These are phyloP conservation scores for Chlamydomonas eustigma DNA, from an alignment of 139 green algal genomes.

Conservation along the genomic window DNA sequence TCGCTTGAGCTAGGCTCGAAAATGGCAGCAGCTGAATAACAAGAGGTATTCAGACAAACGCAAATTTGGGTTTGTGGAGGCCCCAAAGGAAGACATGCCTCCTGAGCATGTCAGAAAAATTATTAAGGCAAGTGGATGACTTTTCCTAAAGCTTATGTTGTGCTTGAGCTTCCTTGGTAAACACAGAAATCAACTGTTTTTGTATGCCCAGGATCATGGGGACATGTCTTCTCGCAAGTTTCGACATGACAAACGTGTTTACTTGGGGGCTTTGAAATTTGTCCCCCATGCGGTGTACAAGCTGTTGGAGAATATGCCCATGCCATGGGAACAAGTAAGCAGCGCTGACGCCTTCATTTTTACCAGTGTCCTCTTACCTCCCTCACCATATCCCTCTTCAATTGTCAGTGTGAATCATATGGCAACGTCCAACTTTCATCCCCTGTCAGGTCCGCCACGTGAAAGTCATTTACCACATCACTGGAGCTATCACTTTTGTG, in stretches of 20 bases:
- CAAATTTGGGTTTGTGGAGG: constrained; percentile 86
- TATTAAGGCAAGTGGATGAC: constrained; percentile 62
- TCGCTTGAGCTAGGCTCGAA: constrained; percentile 70
- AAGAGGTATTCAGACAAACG: constrained; percentile 92
- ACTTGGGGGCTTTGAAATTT: constrained; percentile 98
- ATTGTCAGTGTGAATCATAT: no score
- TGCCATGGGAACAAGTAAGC: constrained; percentile 95
- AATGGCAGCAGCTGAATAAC: constrained; percentile 89
- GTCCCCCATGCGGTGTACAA: constrained; percentile 99
- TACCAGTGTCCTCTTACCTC: no score
- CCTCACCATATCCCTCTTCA: no score
- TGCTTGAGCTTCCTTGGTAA: no score
- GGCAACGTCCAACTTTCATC: no score
- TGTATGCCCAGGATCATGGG: constrained; percentile 88
- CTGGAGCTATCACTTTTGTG: constrained; percentile 98
- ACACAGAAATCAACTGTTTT: no score
- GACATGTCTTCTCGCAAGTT: constrained; percentile 98
- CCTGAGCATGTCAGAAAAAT: constrained; percentile 98
- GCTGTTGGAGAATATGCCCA: constrained; percentile 99
- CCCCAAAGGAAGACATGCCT: constrained; percentile 95
- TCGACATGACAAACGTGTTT: constrained; percentile 97
- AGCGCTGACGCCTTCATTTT: no score
- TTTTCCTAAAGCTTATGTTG: no score
- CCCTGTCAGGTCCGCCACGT: constrained; percentile 84
- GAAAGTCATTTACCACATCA: constrained; percentile 97